Evolutionary conservation across 805 yeast genomes (phyloP).

Genomic region (Saturnispora mendoncae): DNA sequence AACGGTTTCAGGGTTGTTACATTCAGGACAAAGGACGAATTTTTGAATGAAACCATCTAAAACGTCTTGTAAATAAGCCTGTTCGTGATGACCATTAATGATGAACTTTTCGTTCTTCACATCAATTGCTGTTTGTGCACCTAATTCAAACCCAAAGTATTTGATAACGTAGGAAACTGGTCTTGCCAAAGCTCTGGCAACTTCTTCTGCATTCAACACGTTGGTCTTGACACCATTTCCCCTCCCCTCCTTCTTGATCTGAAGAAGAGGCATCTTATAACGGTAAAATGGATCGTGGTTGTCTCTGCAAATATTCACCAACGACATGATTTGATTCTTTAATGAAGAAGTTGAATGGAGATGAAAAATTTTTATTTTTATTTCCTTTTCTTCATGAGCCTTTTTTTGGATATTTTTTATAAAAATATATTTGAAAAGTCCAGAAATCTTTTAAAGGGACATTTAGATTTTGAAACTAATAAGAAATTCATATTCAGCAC

Average conservation of each 20-base stretch:
- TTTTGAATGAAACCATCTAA: slow-evolving; percentile 90
- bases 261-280: slow-evolving; percentile 97
- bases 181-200: slow-evolving; percentile 88
- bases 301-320: slow-evolving; percentile 91
- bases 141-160: slow-evolving; percentile 92
- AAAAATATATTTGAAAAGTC: no score
- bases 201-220: slow-evolving; percentile 81
- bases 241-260: slow-evolving; percentile 95
- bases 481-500: no score
- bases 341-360: not conserved
- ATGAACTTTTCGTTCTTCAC: slow-evolving; percentile 78
- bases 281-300: slow-evolving; percentile 98
- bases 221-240: slow-evolving; percentile 99
- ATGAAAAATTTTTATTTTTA: not conserved
- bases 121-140: slow-evolving; percentile 86
- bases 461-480: no score
- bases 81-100: slow-evolving; percentile 92
- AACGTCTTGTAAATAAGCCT: slow-evolving; percentile 82
- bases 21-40: slow-evolving; percentile 87
- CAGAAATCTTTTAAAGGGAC: no score
- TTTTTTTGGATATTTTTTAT: no score
- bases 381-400: not conserved
- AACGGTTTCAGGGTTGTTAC: slow-evolving; percentile 97
- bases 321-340: slow-evolving; percentile 47
- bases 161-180: slow-evolving; percentile 89